These are phyloP conservation scores for Cladophialophora immunda DNA, from an alignment of 2,329 filamentous ascomycete genomes.

Conservation along the genomic window DNA sequence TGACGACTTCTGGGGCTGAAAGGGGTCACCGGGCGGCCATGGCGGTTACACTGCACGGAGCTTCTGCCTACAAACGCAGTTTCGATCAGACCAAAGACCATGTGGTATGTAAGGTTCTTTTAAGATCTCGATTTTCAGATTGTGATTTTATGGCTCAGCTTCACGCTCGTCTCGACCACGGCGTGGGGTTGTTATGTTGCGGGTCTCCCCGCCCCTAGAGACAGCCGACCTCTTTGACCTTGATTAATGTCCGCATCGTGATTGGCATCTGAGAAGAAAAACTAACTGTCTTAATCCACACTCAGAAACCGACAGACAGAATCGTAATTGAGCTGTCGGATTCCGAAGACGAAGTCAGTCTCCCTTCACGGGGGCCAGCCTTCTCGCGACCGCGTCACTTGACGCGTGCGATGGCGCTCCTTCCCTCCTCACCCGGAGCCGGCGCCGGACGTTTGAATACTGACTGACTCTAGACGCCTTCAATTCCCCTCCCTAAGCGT, in stretches of 20 bases:
- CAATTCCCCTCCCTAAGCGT: conserved; percentile 17
- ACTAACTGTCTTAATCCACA: background rate
- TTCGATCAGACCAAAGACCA: conserved; percentile 8
- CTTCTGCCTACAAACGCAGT: background rate
- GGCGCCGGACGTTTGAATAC: background rate
- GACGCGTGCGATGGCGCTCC: too few species aligned
- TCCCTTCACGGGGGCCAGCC: background rate
- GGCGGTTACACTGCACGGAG: background rate
- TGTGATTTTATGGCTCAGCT: conserved; percentile 2
- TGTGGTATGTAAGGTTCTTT: conserved; percentile 7
- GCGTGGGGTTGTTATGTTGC: background rate
- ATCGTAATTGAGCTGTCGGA: conserved; percentile 8
- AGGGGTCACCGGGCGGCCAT: background rate
- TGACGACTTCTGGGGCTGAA: background rate
- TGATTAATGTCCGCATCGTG: background rate
- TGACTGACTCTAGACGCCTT: background rate
- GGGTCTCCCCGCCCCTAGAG: background rate
- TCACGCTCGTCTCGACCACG: too few species aligned
- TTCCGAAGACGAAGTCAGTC: conserved; percentile 11
- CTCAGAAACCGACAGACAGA: background rate
- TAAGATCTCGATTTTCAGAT: background rate
- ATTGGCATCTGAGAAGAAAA: background rate
- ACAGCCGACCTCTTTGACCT: background rate
- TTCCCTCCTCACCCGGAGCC: too few species aligned
- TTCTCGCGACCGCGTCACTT: too few species aligned